Base-by-base conservation (phyloP, 23 red algal genomes). In the Gracilariopsis chorda region DNA sequence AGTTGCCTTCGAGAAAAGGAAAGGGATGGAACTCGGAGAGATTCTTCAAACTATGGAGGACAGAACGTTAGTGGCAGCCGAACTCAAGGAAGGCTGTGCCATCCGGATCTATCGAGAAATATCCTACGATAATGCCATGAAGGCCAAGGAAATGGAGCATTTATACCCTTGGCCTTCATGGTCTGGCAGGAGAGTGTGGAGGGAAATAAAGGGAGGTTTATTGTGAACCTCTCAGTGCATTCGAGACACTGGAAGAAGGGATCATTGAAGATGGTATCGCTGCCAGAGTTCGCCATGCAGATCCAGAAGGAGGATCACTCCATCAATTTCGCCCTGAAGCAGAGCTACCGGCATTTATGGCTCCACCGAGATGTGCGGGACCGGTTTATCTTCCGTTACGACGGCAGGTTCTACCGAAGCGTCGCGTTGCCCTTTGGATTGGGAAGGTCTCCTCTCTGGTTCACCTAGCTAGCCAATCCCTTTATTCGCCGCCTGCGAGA, bases 111-210 rank as follows among this genome's bases (percentile, higher is more conserved):
- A 78, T 39, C 29, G 48, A 29, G 42, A 78, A 30, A 14, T 78
- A 20, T 13, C 12, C 14, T 19, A 12, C 10, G 72, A 30, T 19
- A 29, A 78, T 19, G 39, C 14, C 29, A 39, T 51, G 72, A 49
- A 29, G 72, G 11, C 48, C 12, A 19, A 14, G 28, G 12, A 13
- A 28, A 12, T 51, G 28, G 72, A 39, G 42, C 13, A 78, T 10
- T 51, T 78, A 39, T n/a, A 17, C 19, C 30, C 36, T 78, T 39
- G 48, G 72, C 72, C 10, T 78, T 78, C 30, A 28, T 49, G 30
- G 30, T 78, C 14, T 78, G 72, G 72, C 72, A 78, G 72, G 72
- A 39, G 19, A 28, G 48, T 14, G 72, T 19, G 14, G 72, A 49
- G 72, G 72, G 19, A 16, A 47, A 39, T 13, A 78, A 78, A 39